Base-by-base conservation (phyloP, 352 stramenopile species). In the Globisporangium perplexum region DNA sequence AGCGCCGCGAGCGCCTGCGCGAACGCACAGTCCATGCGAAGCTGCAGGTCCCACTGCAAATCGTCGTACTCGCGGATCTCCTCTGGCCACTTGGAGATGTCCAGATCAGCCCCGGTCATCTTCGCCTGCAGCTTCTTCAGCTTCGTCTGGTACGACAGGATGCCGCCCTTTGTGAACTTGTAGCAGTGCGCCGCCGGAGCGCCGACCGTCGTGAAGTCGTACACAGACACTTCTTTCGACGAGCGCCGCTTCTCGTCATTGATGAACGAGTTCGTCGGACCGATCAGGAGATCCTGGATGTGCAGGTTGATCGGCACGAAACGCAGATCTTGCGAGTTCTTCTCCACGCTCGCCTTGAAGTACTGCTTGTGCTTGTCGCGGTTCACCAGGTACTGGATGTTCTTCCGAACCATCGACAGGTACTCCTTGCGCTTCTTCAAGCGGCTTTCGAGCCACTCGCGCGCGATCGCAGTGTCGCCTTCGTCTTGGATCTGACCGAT, bases 281-380 rank as follows among this genome's bases (percentile, higher is more conserved):
- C 85, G 47, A 95, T 90, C 0, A 93, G 62, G 39, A 93, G 57
- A 43, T 93, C 83, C 53, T 95, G 82, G 44, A 95, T 88, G 55
- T 95, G 85, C 62, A 95, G 69, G 41, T 95, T 95, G 53, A 93
- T 90, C 15, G 85, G 85, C 26, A 95, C 80, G 41, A 95, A 95
- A 1, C 82, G 82, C 57, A 95, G 59, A 22, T 90, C 83, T 0
- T 72, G 57, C 17, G 76, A 88, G 50, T 93, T 93, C 50, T 93
- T 95, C 57, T 92, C 85, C 17, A 93, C 79, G 51, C 83, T 93
- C 5, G 85, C 81, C 62, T 95, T 95, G 69, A 95, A 95, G 43
- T 93, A 93, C 48, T 85, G 74, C 50, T 93, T 93, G 74, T 95
- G 77, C 53, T 93, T 93, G 65, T 93, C 83, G 20, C 83, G 83